Evolutionary conservation across 345 rosid species (phyloP).

Genomic region (Lumnitzera racemosa): DNA sequence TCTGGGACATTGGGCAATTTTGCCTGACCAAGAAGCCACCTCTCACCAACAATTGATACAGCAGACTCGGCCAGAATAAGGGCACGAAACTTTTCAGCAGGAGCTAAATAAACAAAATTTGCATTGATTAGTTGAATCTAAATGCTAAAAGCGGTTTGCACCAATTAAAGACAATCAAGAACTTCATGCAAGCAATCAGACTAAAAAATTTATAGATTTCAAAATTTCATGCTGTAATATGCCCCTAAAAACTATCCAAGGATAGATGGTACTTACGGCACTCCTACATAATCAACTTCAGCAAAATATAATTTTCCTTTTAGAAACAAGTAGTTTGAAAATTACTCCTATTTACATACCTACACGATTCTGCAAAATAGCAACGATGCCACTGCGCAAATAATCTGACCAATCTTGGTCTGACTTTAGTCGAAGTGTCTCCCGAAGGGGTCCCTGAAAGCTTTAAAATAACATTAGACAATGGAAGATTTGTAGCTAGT

Average conservation of each 20-base stretch:
- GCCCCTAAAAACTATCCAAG: no score
- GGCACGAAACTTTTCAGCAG: conserved; percentile 72
- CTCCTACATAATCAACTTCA: no score
- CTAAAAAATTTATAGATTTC: no score
- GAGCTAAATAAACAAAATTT: conserved; percentile 37
- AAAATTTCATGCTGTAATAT: no score
- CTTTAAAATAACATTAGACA: conserved; percentile 6
- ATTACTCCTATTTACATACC: conserved; percentile 35
- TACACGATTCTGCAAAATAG: conserved; percentile 80
- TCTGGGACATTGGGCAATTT: conserved; percentile 44
- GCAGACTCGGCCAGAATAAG: conserved; percentile 74
- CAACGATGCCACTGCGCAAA: conserved; percentile 59
- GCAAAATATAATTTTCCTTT: no score
- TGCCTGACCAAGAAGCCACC: conserved; percentile 58
- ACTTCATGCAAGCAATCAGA: neutral
- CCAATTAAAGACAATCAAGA: neutral
- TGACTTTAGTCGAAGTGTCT: conserved; percentile 39
- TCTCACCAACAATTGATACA: conserved; percentile 55
- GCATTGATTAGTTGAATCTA: neutral
- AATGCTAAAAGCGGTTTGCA: neutral
- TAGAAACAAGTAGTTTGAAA: no score
- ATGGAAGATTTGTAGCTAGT: neutral
- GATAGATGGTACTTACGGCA: no score
- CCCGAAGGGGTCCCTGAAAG: conserved; percentile 52
- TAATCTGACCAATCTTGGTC: conserved; percentile 51